Conservation (phyloP, 1,284 basidiomycete genomes). For the Papiliotrema fonsecae region DNA sequence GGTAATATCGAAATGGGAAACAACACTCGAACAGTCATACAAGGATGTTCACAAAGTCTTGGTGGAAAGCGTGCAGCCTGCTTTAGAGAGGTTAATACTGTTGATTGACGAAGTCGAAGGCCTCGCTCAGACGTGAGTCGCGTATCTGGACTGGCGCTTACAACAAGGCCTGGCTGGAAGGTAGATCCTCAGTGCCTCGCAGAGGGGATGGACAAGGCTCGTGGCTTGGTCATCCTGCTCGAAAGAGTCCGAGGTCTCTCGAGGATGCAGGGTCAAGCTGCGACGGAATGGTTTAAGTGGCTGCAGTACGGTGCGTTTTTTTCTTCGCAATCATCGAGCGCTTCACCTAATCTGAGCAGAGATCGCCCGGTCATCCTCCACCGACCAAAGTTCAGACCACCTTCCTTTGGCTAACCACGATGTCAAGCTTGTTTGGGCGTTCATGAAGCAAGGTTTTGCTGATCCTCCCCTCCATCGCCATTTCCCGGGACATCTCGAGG, state of each 20-base stretch:
- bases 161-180: background rate
- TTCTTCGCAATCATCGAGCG: background rate
- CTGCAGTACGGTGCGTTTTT: conserved; percentile 37
- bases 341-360: conserved; percentile 9
- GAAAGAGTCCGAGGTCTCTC: conserved; percentile 34
- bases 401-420: conserved; percentile 26
- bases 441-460: conserved; percentile 36
- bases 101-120: conserved; percentile 37
- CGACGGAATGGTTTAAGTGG: conserved; percentile 42
- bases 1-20: conserved; percentile 43
- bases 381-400: conserved; percentile 20
- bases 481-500: conserved; percentile 19
- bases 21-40: conserved; percentile 24
- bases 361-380: conserved; percentile 15
- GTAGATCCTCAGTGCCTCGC: background rate
- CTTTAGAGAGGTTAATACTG: conserved; percentile 35
- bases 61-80: conserved; percentile 34
- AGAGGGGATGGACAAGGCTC: background rate
- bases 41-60: conserved; percentile 31
- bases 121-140: conserved; percentile 29
- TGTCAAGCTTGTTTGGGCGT: conserved; percentile 42
- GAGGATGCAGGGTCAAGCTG: conserved; percentile 25
- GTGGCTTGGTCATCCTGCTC: conserved; percentile 16
- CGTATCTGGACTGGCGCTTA: background rate
- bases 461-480: conserved; percentile 22